phyloP scores from a whole-genome alignment of 257 asterid species.

The Solanum appendiculatum region DNA sequence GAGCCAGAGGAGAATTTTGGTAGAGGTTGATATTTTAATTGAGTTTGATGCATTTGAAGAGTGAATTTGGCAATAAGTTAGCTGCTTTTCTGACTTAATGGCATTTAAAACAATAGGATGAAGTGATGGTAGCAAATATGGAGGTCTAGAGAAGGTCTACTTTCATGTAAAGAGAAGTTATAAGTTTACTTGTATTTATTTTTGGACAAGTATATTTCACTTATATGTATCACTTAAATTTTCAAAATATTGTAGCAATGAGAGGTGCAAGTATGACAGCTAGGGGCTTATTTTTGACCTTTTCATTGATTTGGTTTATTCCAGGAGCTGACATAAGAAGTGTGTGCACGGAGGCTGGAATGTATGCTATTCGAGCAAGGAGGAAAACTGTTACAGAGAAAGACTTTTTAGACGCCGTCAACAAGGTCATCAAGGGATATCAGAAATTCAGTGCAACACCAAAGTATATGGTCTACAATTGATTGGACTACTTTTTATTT shows the following conservation, averaged over 20 bases:
- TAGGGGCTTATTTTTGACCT: background rate
- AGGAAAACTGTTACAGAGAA: conserved; percentile 93
- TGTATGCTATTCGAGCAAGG: conserved; percentile 87
- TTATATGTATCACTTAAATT: background rate
- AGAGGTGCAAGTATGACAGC: background rate
- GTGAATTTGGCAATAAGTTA: background rate
- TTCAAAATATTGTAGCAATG: background rate
- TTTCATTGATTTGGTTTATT: background rate
- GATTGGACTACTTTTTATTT: background rate
- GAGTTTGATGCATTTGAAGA: background rate
- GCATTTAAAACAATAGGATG: background rate
- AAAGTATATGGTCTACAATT: conserved; percentile 90
- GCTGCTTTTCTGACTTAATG: background rate
- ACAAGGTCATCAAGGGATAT: conserved; percentile 91
- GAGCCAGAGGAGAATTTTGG: background rate
- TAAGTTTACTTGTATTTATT: background rate
- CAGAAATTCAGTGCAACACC: conserved; percentile 97
- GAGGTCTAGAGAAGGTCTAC: background rate
- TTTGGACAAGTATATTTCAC: background rate
- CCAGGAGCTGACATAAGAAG: conserved; percentile 91
- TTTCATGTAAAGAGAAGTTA: background rate
- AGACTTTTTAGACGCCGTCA: conserved; percentile 89
- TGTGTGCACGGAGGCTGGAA: conserved; percentile 96
- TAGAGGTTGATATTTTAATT: background rate
- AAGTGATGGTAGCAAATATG: background rate